Evolutionary conservation across 148 eudicot genomes (phyloP), one percentile per base, ranked within the genome.

Genomic region (Linanthus parryae): DNA sequence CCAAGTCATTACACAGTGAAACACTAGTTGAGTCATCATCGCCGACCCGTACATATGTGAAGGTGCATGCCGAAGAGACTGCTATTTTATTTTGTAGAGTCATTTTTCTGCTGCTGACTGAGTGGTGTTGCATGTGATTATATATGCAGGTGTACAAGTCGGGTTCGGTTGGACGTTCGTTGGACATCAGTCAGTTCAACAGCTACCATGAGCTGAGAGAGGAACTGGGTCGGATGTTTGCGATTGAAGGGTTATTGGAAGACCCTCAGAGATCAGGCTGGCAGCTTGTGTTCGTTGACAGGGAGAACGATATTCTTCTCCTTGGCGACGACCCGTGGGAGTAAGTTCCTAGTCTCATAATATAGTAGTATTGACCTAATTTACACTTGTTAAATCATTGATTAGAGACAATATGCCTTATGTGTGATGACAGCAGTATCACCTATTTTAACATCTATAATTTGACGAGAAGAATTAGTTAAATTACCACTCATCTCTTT

Each of bases 181-280:
- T 92, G 63, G 99, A 92, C 82, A 88, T 92, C 52, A 66, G 81
- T 65, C 88, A 91, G 66, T 92, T 92, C 85, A 88, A 62, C 84
- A 92, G 99, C 82, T 92, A 92, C 52, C 72, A 69, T 55, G 89
- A 92, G 85, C 76, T 92, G 83, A 70, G 92, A 27, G 85, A 78
- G 67, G 95, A 84, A 60, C 58, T 92, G 83, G 98, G 87, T 43
- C 84, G 66, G 77, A 87, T 92, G 99, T 92, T 87, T 56, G 94
- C 83, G 61, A 82, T 92, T 24, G 85, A 87, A 70, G 99, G 99
- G 16, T 75, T 70, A 42, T 70, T 92, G 17, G 95, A 88, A 81
- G 84, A 84, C 88, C 99, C 99, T 79, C 88, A 73, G 70, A 92
- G 99, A 88, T 92, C 99, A 92, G 99, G 99, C 99, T 92, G 99